These are phyloP conservation scores for Rhipidocladum racemiflorum DNA, from an alignment of 176 grass and related monocot species.

Conservation along the genomic window DNA sequence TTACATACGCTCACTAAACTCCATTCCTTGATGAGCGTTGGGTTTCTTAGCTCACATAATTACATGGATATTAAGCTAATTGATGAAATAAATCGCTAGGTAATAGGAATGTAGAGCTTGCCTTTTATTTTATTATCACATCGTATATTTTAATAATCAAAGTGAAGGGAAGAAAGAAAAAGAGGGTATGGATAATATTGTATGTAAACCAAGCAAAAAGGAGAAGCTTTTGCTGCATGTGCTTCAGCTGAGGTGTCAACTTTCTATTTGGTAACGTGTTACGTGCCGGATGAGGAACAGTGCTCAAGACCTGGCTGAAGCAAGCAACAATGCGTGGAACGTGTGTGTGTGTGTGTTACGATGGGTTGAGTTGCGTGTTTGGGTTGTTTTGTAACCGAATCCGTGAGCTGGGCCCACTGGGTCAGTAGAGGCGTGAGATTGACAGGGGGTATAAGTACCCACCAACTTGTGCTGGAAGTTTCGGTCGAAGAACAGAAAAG, in stretches of 20 bases:
- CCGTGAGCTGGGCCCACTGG: too few species aligned
- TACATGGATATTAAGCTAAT: neutral
- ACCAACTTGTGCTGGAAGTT: too few species aligned
- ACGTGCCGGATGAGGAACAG: too few species aligned
- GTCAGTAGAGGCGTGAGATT: too few species aligned
- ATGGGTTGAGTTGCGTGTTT: too few species aligned
- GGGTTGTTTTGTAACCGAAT: too few species aligned
- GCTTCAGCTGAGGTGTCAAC: slow-evolving; percentile 22
- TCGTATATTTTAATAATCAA: slow-evolving; percentile 21
- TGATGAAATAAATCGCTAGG: neutral
- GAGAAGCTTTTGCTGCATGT: slow-evolving; percentile 30
- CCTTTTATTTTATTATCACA: slow-evolving; percentile 13
- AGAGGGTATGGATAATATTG: slow-evolving; percentile 8
- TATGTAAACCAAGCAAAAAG: slow-evolving; percentile 23
- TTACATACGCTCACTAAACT: neutral
- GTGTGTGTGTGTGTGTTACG: too few species aligned
- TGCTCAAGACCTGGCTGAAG: too few species aligned
- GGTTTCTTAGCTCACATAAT: slow-evolving; percentile 11
- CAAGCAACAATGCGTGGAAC: too few species aligned
- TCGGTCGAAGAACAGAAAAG: too few species aligned
- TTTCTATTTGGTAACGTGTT: slow-evolving; percentile 22
- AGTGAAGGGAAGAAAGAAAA: slow-evolving; percentile 4
- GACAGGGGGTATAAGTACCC: too few species aligned
- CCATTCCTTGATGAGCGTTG: neutral
- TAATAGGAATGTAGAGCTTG: neutral